A percentile compares a stretch with the other conserved stretches of the same genome.
phyloP scores from a whole-genome alignment of 345 rosid genomes.

The Gossypium ekmanianum region DNA sequence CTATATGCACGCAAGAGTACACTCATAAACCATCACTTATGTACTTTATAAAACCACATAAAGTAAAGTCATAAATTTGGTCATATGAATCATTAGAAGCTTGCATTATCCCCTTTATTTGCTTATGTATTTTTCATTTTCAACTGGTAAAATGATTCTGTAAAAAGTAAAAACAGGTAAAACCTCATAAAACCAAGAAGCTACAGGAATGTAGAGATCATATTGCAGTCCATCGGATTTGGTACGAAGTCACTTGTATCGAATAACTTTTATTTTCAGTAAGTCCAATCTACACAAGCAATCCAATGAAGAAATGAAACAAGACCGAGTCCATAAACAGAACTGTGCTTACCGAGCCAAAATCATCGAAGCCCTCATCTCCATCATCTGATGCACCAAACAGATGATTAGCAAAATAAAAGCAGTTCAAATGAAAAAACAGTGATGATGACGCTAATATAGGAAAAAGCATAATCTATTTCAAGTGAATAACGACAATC shows the following conservation, averaged over 20 bases:
- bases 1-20: background rate
- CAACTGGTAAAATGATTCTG: background rate
- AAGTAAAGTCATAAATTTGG: background rate
- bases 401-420: background rate
- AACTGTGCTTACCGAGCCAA: constrained; percentile 46
- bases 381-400: constrained; percentile 38
- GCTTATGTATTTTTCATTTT: background rate
- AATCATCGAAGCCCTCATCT: constrained; percentile 40
- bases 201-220: background rate
- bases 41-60: background rate
- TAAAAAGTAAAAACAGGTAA: too few species aligned
- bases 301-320: background rate
- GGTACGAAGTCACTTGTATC: background rate
- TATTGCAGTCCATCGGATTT: background rate
- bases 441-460: background rate
- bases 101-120: background rate
- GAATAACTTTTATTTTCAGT: background rate
- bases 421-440: background rate
- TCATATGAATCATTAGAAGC: background rate
- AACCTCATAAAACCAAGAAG: background rate
- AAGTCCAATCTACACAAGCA: constrained; percentile 1
- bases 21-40: background rate
- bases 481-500: background rate
- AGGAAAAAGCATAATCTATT: background rate
- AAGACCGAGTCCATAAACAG: background rate